Percentiles rank a stretch among this genome's conserved stretches.
phyloP scores from a whole-genome alignment of 768 basidiomycete species.

The Baorangia bicolor region DNA sequence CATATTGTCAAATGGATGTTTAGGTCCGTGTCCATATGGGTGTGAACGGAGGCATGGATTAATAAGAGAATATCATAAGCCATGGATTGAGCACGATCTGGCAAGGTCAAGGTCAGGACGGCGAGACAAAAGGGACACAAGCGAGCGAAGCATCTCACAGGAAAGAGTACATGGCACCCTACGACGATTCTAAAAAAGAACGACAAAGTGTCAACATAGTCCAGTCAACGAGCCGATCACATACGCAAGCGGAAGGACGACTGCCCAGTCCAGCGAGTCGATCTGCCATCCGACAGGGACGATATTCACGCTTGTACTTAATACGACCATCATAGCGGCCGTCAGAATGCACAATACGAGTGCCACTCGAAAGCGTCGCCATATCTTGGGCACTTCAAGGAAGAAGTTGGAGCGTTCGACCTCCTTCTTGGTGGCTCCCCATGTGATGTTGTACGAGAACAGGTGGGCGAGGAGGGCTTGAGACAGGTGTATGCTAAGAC shows the following conservation, averaged over 20 bases:
- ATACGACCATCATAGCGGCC: constrained; percentile 54
- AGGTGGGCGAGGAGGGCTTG: constrained; percentile 55
- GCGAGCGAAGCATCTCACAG: constrained; percentile 44
- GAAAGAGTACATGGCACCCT: constrained; percentile 70
- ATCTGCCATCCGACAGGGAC: constrained; percentile 73
- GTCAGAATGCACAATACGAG: constrained; percentile 52
- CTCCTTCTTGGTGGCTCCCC: constrained; percentile 73
- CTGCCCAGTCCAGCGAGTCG: constrained; percentile 59
- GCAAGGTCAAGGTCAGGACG: constrained; percentile 22
- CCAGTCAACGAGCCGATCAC: neutral
- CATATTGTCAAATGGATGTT: neutral
- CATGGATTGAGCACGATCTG: constrained; percentile 85
- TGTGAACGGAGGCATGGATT: neutral
- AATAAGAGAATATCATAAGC: constrained; percentile 80
- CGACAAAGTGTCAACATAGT: neutral
- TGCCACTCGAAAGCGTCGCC: constrained; percentile 71
- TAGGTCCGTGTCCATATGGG: neutral
- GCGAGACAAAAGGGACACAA: constrained; percentile 22
- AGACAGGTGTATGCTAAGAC: constrained; percentile 52
- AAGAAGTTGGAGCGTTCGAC: constrained; percentile 92
- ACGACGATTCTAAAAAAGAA: constrained; percentile 43
- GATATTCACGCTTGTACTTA: constrained; percentile 40
- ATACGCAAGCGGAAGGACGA: constrained; percentile 70
- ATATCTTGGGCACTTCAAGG: constrained; percentile 82
- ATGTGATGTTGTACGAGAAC: constrained; percentile 57